phyloP scores from a whole-genome alignment of 2,329 filamentous ascomycete species.

The Aulographum hederae region DNA sequence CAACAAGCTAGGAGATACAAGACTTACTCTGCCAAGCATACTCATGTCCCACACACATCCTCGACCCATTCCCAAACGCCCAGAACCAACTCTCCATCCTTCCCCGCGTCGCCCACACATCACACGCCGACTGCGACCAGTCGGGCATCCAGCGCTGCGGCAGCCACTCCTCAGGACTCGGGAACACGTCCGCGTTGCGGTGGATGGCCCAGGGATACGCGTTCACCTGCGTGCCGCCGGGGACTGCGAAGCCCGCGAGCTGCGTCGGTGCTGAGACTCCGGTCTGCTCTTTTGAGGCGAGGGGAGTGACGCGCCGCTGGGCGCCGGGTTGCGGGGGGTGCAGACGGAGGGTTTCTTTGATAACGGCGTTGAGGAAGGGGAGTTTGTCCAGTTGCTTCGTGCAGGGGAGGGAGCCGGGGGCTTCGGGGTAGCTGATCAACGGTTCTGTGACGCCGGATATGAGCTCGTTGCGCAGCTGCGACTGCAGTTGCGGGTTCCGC shows the following conservation, averaged over 20 bases:
- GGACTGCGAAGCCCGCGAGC: no score
- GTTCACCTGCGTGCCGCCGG: slow-evolving; percentile 24
- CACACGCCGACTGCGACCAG: neutral
- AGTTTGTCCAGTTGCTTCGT: slow-evolving; percentile 26
- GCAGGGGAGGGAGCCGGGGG: slow-evolving; percentile 18
- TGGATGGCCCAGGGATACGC: slow-evolving; percentile 29
- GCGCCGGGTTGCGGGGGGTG: slow-evolving; percentile 44
- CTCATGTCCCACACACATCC: slow-evolving; percentile 35
- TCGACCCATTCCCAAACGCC: slow-evolving; percentile 30
- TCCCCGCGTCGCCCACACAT: neutral
- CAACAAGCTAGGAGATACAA: no score
- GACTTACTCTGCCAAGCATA: no score
- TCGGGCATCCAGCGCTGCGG: slow-evolving; percentile 21
- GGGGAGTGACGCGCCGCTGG: slow-evolving; percentile 36
- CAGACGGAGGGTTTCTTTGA: slow-evolving; percentile 43
- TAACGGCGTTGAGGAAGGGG: slow-evolving; percentile 37
- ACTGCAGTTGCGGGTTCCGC: slow-evolving; percentile 16
- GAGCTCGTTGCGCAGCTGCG: slow-evolving; percentile 23
- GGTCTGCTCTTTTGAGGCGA: slow-evolving; percentile 10
- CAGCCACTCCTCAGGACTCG: slow-evolving; percentile 20
- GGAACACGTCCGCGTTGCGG: slow-evolving; percentile 25
- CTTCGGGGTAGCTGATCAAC: slow-evolving; percentile 8
- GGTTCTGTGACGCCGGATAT: slow-evolving; percentile 13
- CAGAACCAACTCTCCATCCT: slow-evolving; percentile 32
- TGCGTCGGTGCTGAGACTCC: no score